Evolutionary conservation across 2,329 filamentous ascomycete genomes (phyloP), one percentile per base, ranked within the genome.

Genomic region (Pezicula radicicola): DNA sequence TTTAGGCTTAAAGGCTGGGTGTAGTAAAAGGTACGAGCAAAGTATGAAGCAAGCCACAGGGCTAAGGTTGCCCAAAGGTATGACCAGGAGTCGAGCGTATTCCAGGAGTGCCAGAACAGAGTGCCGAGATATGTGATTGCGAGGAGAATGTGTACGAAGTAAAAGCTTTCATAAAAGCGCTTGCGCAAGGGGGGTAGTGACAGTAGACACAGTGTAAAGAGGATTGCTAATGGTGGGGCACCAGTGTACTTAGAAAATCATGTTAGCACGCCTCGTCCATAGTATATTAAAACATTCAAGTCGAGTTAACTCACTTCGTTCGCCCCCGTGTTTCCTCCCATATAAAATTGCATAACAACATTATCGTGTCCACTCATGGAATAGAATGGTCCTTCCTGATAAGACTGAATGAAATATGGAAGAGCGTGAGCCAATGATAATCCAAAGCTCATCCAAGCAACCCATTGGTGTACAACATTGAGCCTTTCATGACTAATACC

Each of bases 21-120:
- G 18, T 42, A 42, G 15, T 18, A 36, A 2, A 85, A 39, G 2
- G 49, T 59, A 10, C 84, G 75, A 55, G 77, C 71, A 21, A 74
- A 56, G 54, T 84, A 81, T 0, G 81, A 84, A 1, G 76, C 60
- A 1, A 80, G 53, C 82, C 83, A 86, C 50, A 87, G 79, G 8
- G 69, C 80, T 4, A 83, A 61, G 0, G 83, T 85, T 2, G 81
- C 76, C 64, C 77, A 85, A 6, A 88, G 74, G 62, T 87, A 87
- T 57, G 76, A 70, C 83, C 83, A 87, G 16, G 83, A 87, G 15
- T 79, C 80, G 6, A 87, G 71, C 59, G 82, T 84, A 61, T 87
- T 85, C 64, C 79, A 76, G 63, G 80, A 84, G 64, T 87, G 84
- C 84, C 84, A 87, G 65, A 87, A 85, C 47, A 87, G 70, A 72